Conservation (phyloP, 208 protist genomes). For the Herpetomonas samuelpessoai region DNA sequence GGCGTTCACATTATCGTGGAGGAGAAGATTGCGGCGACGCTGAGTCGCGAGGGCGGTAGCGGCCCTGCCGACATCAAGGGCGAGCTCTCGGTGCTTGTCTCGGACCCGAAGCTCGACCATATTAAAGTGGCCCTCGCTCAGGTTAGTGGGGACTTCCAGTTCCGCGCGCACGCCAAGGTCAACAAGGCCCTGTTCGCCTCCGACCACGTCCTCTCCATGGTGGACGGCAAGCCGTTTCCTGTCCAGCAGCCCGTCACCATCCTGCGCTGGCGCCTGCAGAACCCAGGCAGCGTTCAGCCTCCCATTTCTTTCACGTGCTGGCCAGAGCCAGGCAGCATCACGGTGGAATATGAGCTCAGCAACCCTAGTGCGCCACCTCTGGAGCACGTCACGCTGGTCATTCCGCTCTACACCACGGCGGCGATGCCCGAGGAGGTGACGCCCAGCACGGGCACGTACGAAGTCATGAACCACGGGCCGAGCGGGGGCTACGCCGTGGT, state of each 20-base stretch:
- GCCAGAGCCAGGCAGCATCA: conserved; percentile 61
- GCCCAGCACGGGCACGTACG: conserved; percentile 33
- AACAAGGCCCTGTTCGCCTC: conserved; percentile 78
- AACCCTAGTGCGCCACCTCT: conserved; percentile 34
- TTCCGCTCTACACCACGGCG: conserved; percentile 56
- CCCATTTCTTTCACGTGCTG: conserved; percentile 83
- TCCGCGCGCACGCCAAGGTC: conserved; percentile 83
- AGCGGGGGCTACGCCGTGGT: conserved; percentile 21
- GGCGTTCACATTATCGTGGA: conserved; percentile 56
- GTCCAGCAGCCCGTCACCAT: conserved; percentile 79
- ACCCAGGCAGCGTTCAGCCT: conserved; percentile 17
- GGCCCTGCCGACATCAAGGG: conserved; percentile 57
- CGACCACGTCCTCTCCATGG: conserved; percentile 76
- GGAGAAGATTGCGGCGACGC: conserved; percentile 62
- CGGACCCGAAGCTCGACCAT: conserved; percentile 51
- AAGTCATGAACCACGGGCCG: conserved; percentile 11
- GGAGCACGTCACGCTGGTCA: conserved; percentile 41
- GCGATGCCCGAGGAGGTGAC: conserved; percentile 23
- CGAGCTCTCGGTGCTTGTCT: conserved; percentile 70
- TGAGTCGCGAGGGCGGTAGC: conserved; percentile 56
- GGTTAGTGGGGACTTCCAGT: conserved; percentile 63
- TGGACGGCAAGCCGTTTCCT: conserved; percentile 73
- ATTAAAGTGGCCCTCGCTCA: conserved; percentile 53
- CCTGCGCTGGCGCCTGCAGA: conserved; percentile 61
- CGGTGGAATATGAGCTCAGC: conserved; percentile 81